phyloP scores from a whole-genome alignment of 1,284 basidiomycete genomes.

The Ustilago hordei region DNA sequence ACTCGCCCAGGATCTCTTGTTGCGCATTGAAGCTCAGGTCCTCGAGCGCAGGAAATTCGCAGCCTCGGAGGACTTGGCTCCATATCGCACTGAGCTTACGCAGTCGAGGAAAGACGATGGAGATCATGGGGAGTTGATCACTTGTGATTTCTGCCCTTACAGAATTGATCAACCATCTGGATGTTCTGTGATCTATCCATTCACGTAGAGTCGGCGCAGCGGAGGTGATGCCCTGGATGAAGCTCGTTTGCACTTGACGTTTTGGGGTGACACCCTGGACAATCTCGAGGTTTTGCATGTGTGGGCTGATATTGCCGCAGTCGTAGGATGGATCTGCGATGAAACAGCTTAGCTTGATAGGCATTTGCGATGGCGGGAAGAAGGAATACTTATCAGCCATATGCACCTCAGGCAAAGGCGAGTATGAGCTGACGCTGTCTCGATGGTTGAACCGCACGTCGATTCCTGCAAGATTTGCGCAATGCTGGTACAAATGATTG shows the following conservation, averaged over 20 bases:
- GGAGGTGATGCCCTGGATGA: neutral
- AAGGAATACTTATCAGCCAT: neutral
- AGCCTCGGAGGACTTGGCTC: neutral
- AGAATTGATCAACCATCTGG: neutral
- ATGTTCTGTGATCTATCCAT: constrained; percentile 2
- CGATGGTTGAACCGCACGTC: constrained; percentile 7
- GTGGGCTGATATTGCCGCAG: constrained; percentile 7
- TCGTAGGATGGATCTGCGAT: neutral
- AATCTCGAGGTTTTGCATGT: constrained; percentile 9
- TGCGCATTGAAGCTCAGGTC: constrained; percentile 5
- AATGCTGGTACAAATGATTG: constrained; percentile 9
- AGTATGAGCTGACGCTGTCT: neutral
- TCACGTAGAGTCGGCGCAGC: constrained; percentile 10
- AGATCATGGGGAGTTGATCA: neutral
- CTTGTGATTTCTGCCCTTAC: neutral
- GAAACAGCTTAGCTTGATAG: constrained; percentile 8
- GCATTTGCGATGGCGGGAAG: neutral
- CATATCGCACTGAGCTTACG: constrained; percentile 6
- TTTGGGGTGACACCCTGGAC: neutral
- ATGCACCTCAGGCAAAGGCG: neutral
- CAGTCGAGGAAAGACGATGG: constrained; percentile 2
- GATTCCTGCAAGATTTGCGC: neutral
- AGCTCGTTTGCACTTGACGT: neutral
- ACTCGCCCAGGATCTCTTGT: neutral
- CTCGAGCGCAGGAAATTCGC: constrained; percentile 6